phyloP scores from a whole-genome alignment of 306 rosid species.

The Vigna unguiculata region DNA sequence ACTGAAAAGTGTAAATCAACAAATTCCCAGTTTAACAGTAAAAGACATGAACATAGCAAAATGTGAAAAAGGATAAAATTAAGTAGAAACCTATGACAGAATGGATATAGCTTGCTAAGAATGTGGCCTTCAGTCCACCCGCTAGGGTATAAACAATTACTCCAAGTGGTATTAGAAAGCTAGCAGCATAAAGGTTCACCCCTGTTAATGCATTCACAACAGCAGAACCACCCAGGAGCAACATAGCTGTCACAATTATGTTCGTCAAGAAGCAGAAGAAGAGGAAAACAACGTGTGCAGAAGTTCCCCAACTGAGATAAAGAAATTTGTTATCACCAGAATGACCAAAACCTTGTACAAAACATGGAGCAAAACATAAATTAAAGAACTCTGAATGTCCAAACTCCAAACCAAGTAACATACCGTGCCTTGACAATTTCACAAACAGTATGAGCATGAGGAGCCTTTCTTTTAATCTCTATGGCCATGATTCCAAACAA shows the following conservation, averaged over 20 bases:
- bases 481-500: conserved; percentile 94
- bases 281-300: conserved; percentile 84
- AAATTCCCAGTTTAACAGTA: conserved; percentile 23
- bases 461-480: conserved; percentile 98
- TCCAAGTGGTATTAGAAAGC: conserved; percentile 95
- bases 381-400: not conserved
- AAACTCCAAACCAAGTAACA: conserved; percentile 32
- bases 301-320: conserved; percentile 85
- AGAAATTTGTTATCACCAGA: conserved; percentile 31
- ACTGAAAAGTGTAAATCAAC: conserved; percentile 59
- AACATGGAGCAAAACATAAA: conserved; percentile 8
- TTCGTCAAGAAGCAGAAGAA: conserved; percentile 88
- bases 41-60: conserved; percentile 3
- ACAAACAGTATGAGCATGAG: conserved; percentile 91
- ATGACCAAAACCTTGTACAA: conserved; percentile 7
- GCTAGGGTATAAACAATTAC: conserved; percentile 90
- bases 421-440: conserved; percentile 96
- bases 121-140: conserved; percentile 96
- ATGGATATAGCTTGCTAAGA: conserved; percentile 97
- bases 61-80: conserved; percentile 11
- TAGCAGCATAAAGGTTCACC: conserved; percentile 91
- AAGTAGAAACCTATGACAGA: conserved; percentile 78
- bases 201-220: conserved; percentile 94
- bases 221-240: conserved; percentile 96
- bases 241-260: conserved; percentile 89